Base-by-base conservation (phyloP, 208 protist species). In the Trichomonas tenax region DNA sequence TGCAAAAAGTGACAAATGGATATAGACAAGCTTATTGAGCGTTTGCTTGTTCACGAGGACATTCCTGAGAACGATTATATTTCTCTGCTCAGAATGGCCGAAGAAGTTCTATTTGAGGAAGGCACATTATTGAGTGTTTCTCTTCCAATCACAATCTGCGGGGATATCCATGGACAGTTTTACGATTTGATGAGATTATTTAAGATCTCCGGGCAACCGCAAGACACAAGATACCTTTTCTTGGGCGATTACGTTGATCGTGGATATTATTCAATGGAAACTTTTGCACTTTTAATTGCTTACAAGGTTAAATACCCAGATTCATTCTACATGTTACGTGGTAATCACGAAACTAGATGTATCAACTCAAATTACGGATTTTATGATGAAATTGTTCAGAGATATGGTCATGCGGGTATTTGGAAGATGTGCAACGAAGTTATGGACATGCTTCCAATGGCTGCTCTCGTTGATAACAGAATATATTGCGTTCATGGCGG, bases 381-480 rank as follows among this genome's bases (percentile, higher is more conserved):
- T 97, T 99, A 99, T 97, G 99, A 99, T 96, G 99, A 99, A 82
- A 97, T 97, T 96, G 51, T 97, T 72, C 86, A 96, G 46, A 97
- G 97, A 88, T 97, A 97, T 82, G 97, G 97, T 84, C 96, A 97
- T 99, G 90, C 98, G 98, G 95, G 99, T 99, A n/a, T 96, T 44
- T 95, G 99, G 99, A 98, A 98, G 96, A 98, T 98, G 86, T 99
- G 99, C 97, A 99, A 99, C 0, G 99, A 99, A 96, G 98, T 99
- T 26, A 99, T 99, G 96, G 99, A 99, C 97, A 99, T 99, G 96
- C 98, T 99, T 26, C 98, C 98, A 15, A 98, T 99, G 8, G 98
- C 98, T 34, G 99, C 99, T 51, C 96, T 99, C 0, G 84, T 97
- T 63, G 96, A 96, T 63, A 96, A 96, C 4, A 26, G 63, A 44